Evolutionary conservation across 495 filamentous ascomycete species (phyloP).

Genomic region (Neurospora sp.): DNA sequence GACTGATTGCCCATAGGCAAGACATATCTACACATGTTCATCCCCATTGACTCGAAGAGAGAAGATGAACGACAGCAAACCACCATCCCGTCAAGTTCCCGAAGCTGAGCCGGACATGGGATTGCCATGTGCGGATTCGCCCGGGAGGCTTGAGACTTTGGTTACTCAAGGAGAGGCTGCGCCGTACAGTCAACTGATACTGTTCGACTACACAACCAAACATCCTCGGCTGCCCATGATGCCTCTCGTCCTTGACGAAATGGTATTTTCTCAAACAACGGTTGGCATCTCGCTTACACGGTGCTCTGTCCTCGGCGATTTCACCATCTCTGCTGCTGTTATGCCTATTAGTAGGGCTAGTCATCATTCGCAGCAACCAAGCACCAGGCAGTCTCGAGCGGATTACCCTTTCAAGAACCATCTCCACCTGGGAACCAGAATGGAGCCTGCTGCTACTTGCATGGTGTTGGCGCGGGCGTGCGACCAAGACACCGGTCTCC

Average conservation of each 20-base stretch:
- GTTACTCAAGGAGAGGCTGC: neutral
- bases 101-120: neutral
- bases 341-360: neutral
- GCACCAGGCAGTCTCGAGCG: neutral
- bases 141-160: neutral
- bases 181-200: neutral
- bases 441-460: neutral
- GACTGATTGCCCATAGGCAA: neutral
- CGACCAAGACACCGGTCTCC: slow-evolving; percentile 1
- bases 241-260: neutral
- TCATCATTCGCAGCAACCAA: neutral
- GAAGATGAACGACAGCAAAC: neutral
- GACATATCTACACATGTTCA: neutral
- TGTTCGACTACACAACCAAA: neutral
- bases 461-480: neutral
- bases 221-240: neutral
- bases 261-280: neutral
- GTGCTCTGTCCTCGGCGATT: neutral
- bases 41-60: neutral
- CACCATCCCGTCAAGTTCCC: neutral
- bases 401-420: neutral
- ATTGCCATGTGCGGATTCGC: neutral
- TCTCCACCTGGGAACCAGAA: neutral
- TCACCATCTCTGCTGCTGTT: neutral
- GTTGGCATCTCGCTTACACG: neutral